A percentile compares a stretch with the other conserved stretches of the same genome.
phyloP scores from a whole-genome alignment of 345 rosid species.

The Linum usitatissimum region DNA sequence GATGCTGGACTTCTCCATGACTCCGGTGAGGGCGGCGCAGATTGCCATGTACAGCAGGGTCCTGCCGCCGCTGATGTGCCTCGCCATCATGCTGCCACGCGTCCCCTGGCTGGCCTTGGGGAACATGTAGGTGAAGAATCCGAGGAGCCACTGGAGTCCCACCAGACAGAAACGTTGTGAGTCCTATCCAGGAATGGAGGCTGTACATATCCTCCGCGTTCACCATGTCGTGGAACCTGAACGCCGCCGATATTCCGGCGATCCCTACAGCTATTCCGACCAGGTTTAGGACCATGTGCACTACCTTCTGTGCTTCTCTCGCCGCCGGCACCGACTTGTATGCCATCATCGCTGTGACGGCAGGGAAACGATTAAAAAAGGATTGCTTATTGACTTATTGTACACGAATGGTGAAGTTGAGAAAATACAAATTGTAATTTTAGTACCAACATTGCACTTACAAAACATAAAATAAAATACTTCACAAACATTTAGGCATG shows the following conservation, averaged over 20 bases:
- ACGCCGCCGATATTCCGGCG: conserved; percentile 30
- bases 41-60: conserved; percentile 57
- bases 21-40: conserved; percentile 71
- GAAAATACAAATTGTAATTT: too few species aligned
- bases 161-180: conserved; percentile 38
- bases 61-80: conserved; percentile 72
- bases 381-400: too few species aligned
- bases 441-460: too few species aligned
- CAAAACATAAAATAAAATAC: too few species aligned
- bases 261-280: conserved; percentile 31
- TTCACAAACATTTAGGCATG: too few species aligned
- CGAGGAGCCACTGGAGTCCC: conserved; percentile 40
- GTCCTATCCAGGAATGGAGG: conserved; percentile 52
- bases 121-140: conserved; percentile 33
- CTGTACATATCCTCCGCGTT: conserved; percentile 18
- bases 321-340: conserved; percentile 33
- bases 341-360: conserved; percentile 36
- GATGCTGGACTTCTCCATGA: conserved; percentile 42
- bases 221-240: conserved; percentile 30
- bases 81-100: conserved; percentile 36
- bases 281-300: conserved; percentile 29
- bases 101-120: conserved; percentile 16
- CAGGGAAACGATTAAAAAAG: too few species aligned
- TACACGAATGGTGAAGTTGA: too few species aligned
- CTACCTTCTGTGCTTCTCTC: conserved; percentile 21